These are phyloP conservation scores for Thecaphora frezii DNA, from an alignment of 1,284 basidiomycete genomes.

Conservation along the genomic window DNA sequence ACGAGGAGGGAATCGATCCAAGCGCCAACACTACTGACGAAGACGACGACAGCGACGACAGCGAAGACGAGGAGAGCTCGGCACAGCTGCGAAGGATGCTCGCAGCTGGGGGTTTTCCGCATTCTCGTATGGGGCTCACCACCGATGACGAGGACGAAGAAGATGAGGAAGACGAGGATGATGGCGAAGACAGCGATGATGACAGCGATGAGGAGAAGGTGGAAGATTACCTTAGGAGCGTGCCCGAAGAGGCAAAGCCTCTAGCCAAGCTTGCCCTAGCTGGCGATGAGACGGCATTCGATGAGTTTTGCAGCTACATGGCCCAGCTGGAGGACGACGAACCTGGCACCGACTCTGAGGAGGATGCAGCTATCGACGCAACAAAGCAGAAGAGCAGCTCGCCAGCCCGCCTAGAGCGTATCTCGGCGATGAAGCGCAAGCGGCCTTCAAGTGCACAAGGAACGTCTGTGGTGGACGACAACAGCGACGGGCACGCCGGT, in stretches of 20 bases:
- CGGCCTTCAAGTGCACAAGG: neutral
- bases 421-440: neutral
- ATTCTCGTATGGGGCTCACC: neutral
- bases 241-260: conserved; percentile 12
- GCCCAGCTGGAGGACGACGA: conserved; percentile 16
- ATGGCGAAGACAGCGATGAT: conserved; percentile 3
- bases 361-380: conserved; percentile 4
- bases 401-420: no score
- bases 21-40: conserved; percentile 32
- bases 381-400: neutral
- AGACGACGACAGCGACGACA: conserved; percentile 25
- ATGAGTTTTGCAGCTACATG: conserved; percentile 11
- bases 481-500: neutral
- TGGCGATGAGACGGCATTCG: conserved; percentile 6
- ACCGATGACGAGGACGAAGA: conserved; percentile 2
- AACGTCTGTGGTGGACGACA: neutral
- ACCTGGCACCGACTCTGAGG: conserved; percentile 7
- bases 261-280: conserved; percentile 13
- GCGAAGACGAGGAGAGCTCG: neutral
- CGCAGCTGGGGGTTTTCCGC: neutral
- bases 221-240: conserved; percentile 5
- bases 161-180: conserved; percentile 7
- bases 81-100: neutral
- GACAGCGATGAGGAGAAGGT: conserved; percentile 7
- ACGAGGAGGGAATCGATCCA: conserved; percentile 34